phyloP scores from a whole-genome alignment of 192 early-diverging fungal species.

The Rhizophagus sp. region DNA sequence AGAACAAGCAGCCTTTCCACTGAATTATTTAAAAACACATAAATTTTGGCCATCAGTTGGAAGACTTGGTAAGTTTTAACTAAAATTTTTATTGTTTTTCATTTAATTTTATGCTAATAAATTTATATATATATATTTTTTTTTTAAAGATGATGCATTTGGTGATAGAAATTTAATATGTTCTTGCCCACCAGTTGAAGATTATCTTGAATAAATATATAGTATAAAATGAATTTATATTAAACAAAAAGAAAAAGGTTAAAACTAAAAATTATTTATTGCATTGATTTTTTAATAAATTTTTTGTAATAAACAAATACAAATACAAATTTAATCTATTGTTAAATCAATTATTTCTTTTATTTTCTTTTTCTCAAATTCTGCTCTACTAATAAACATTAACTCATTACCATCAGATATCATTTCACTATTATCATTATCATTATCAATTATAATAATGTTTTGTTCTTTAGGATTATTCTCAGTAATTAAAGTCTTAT shows the following conservation, averaged over 20 bases:
- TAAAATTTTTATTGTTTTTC: background rate
- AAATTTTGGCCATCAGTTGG: slow-evolving; percentile 99
- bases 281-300: background rate
- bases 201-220: slow-evolving; percentile 48
- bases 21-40: slow-evolving; percentile 75
- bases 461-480: background rate
- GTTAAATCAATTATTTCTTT: background rate
- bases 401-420: background rate
- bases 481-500: background rate
- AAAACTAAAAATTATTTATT: background rate
- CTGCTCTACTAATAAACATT: background rate
- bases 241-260: background rate
- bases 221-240: background rate
- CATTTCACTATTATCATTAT: background rate
- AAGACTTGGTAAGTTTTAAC: slow-evolving; percentile 53
- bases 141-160: slow-evolving; percentile 81
- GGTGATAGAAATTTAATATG: slow-evolving; percentile 95
- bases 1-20: slow-evolving; percentile 88
- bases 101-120: slow-evolving; percentile 11
- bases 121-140: background rate
- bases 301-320: too few species aligned
- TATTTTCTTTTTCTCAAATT: background rate
- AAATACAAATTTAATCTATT: background rate
- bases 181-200: slow-evolving; percentile 92
- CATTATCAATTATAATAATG: background rate